Percentiles rank a stretch among this genome's conserved stretches.
Conservation (phyloP, 1,139 yeast species). For the Hemisphaericaspora lyxosophila region DNA sequence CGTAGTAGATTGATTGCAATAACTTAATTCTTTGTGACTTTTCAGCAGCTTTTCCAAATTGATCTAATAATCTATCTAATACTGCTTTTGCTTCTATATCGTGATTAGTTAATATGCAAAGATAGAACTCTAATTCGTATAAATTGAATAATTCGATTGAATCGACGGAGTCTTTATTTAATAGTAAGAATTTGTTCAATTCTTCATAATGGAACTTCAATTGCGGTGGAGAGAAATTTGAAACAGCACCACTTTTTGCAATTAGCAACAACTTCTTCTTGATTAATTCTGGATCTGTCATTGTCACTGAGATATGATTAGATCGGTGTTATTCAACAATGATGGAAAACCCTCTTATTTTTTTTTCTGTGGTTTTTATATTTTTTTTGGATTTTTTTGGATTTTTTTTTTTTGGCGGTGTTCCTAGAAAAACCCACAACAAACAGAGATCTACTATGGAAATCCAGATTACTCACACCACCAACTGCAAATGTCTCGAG, state of each 20-base stretch:
- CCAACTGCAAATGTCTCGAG: slow-evolving; percentile 19
- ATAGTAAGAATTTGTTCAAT: slow-evolving; percentile 29
- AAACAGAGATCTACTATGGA: background rate
- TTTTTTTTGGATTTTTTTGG: too few species aligned
- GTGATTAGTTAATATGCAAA: slow-evolving; percentile 60
- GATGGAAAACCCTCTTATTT: too few species aligned
- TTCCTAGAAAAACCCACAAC: too few species aligned
- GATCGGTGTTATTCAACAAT: too few species aligned
- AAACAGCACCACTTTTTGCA: slow-evolving; percentile 35
- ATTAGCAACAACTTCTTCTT: slow-evolving; percentile 27
- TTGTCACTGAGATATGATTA: too few species aligned
- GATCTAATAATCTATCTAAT: slow-evolving; percentile 64
- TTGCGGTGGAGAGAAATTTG: slow-evolving; percentile 37
- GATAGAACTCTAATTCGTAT: slow-evolving; percentile 70
- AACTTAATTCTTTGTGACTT: slow-evolving; percentile 56
- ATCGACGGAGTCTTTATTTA: slow-evolving; percentile 29
- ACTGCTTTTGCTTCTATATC: slow-evolving; percentile 71
- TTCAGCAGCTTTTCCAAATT: slow-evolving; percentile 46
- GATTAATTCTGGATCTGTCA: slow-evolving; percentile 15
- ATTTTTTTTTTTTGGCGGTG: too few species aligned
- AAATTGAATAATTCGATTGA: slow-evolving; percentile 57
- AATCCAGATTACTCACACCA: too few species aligned
- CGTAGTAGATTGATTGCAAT: slow-evolving; percentile 57
- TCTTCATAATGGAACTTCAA: slow-evolving; percentile 33
- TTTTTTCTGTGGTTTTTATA: too few species aligned